These are phyloP conservation scores for Perkinsela sp. DNA, from an alignment of 208 protist genomes.

Conservation along the genomic window DNA sequence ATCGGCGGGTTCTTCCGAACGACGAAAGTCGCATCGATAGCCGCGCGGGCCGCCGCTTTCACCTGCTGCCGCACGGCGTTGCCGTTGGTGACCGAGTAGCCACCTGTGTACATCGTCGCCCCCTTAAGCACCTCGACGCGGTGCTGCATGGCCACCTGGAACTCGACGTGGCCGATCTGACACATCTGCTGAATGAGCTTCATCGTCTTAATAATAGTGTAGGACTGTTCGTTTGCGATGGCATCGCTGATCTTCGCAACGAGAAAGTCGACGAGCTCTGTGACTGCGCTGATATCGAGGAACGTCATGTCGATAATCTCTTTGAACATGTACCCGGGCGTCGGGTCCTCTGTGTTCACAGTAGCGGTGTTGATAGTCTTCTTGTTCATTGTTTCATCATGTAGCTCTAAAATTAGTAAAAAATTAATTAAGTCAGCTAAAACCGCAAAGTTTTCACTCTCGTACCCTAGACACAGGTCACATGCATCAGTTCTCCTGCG, in stretches of 20 bases:
- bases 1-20: neutral
- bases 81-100: neutral
- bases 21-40: neutral
- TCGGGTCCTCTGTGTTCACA: neutral
- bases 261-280: neutral
- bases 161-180: neutral
- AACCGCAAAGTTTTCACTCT: too few species aligned
- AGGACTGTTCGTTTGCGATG: neutral
- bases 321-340: neutral
- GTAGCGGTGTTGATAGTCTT: neutral
- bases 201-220: neutral
- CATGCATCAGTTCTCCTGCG: too few species aligned
- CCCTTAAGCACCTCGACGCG: neutral
- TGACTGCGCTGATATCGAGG: neutral
- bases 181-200: neutral
- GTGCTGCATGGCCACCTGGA: neutral
- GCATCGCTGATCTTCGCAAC: neutral
- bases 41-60: neutral
- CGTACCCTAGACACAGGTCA: too few species aligned
- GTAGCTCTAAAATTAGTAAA: too few species aligned
- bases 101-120: neutral
- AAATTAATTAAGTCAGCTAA: too few species aligned
- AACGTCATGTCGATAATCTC: neutral
- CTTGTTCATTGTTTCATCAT: neutral
- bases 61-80: neutral